These are phyloP conservation scores for Apiospora marii DNA, from an alignment of 2,329 filamentous ascomycete genomes.

Conservation along the genomic window DNA sequence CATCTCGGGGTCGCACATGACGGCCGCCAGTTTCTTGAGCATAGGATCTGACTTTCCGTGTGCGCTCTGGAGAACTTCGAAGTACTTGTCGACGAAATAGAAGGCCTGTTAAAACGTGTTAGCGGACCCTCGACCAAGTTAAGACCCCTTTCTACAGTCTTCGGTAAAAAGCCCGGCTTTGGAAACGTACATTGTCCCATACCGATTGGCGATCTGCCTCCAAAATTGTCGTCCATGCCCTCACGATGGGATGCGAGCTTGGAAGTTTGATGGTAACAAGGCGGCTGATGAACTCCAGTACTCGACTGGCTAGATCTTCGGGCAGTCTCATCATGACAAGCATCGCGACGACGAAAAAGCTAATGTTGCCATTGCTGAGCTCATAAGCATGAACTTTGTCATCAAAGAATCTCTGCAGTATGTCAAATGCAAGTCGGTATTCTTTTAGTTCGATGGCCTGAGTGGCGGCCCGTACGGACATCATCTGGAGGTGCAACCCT, in stretches of 20 bases:
- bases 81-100: background rate
- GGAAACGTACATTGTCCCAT: background rate
- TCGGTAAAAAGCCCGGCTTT: background rate
- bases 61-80: background rate
- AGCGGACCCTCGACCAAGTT: background rate
- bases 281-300: background rate
- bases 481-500: background rate
- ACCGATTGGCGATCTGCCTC: background rate
- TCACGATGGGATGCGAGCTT: background rate
- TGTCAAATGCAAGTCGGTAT: background rate
- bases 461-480: background rate
- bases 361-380: background rate
- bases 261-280: background rate
- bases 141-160: background rate
- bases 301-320: background rate
- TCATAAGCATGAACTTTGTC: background rate
- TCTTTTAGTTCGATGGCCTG: background rate
- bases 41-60: background rate
- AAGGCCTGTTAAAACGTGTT: background rate
- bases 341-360: background rate
- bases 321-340: background rate
- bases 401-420: background rate
- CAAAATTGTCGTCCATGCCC: background rate
- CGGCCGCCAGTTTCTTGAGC: background rate
- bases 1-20: constrained; percentile 2